Percentiles rank a stretch among this genome's conserved stretches.
Evolutionary conservation across 225 moss, liverwort and hornwort genomes (phyloP).

Genomic region (Marchantia polymorpha): DNA sequence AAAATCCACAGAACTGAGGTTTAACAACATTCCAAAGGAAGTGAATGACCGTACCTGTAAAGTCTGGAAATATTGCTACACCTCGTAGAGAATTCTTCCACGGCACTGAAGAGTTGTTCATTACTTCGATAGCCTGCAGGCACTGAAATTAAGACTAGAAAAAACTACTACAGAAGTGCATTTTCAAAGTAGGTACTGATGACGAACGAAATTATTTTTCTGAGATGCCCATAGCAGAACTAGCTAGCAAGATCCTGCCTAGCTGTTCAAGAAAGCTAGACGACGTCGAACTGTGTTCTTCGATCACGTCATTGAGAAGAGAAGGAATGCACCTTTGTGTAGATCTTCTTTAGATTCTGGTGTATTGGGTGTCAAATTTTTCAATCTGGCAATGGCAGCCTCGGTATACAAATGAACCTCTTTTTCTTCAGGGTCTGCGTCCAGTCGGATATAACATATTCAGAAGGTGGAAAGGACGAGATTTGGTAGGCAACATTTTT

Average conservation of each 20-base stretch:
- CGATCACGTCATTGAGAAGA: not conserved
- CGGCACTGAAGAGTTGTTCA: conserved; percentile 43
- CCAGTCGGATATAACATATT: not conserved
- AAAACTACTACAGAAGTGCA: not conserved
- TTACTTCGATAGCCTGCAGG: conserved; percentile 34
- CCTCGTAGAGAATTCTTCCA: conserved; percentile 55
- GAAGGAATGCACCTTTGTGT: not conserved
- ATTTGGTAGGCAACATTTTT: not conserved
- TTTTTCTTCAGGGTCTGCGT: not conserved
- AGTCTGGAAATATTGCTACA: conserved; percentile 76
- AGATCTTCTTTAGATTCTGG: not conserved
- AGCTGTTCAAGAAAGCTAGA: too few relatives aligned
- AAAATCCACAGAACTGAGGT: not conserved
- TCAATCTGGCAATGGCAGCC: too few relatives aligned
- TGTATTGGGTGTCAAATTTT: not conserved
- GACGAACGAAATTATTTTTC: too few relatives aligned
- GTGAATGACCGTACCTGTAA: conserved; percentile 38
- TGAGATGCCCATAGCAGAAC: not conserved
- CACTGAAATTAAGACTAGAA: not conserved
- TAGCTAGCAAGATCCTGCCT: not conserved
- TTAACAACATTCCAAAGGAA: not conserved
- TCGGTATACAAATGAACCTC: not conserved
- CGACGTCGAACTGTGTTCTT: not conserved
- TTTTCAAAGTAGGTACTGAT: not conserved
- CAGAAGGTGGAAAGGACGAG: not conserved